Conservation (phyloP, 768 basidiomycete species). For the Porphyrellus cyaneotinctus region DNA sequence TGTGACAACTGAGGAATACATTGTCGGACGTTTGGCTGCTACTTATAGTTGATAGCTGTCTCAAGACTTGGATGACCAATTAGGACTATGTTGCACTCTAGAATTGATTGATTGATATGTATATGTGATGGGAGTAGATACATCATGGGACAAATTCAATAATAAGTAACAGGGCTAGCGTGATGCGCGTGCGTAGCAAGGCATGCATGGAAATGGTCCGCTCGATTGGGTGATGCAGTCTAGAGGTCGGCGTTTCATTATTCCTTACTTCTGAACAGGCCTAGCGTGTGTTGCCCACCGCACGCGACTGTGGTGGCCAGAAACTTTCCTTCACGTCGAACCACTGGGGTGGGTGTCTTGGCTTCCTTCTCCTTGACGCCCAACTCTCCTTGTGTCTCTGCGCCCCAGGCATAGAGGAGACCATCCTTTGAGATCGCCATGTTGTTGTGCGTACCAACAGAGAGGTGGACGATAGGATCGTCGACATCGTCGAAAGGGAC, state of each 20-base stretch:
- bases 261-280: slow-evolving; percentile 62
- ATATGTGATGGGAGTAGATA: slow-evolving; percentile 14
- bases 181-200: slow-evolving; percentile 15
- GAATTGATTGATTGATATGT: slow-evolving; percentile 7
- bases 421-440: slow-evolving; percentile 65
- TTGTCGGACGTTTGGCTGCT: slow-evolving; percentile 62
- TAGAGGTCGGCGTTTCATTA: slow-evolving; percentile 11
- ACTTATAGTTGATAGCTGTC: slow-evolving; percentile 44
- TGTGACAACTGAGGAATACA: slow-evolving; percentile 71
- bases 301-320: slow-evolving; percentile 52
- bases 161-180: slow-evolving; percentile 13
- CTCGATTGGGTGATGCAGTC: slow-evolving; percentile 17
- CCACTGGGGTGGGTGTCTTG: slow-evolving; percentile 60
- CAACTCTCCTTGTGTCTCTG: slow-evolving; percentile 73
- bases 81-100: slow-evolving; percentile 6
- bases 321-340: slow-evolving; percentile 67
- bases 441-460: slow-evolving; percentile 69
- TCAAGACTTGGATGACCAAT: background rate
- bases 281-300: slow-evolving; percentile 77
- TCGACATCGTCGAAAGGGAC: slow-evolving; percentile 59
- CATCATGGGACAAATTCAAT: slow-evolving; percentile 16
- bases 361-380: slow-evolving; percentile 61
- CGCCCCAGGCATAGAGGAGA: slow-evolving; percentile 73
- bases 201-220: slow-evolving; percentile 15
- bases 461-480: slow-evolving; percentile 63